These are phyloP conservation scores for Phytophthora multivora DNA, from an alignment of 352 stramenopile species.

Conservation along the genomic window DNA sequence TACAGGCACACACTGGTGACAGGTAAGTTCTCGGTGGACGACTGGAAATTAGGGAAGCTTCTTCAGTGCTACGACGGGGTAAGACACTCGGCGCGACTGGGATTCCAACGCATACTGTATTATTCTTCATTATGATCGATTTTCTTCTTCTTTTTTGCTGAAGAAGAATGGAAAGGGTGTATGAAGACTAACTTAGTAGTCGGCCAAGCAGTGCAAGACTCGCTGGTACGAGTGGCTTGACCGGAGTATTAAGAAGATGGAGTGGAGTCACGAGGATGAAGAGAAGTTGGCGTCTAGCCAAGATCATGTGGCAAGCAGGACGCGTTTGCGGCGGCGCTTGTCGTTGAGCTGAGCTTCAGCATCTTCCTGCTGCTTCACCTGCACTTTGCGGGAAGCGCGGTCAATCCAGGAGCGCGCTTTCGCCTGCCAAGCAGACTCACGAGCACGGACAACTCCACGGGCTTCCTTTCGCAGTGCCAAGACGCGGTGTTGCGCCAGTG, in stretches of 20 bases:
- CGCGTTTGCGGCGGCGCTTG: conserved; percentile 72
- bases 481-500: conserved; percentile 74
- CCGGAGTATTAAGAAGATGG: conserved; percentile 96
- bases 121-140: no score
- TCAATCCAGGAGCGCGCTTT: conserved; percentile 85
- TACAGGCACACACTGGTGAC: no score
- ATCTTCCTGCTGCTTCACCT: conserved; percentile 92
- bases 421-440: conserved; percentile 87
- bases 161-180: no score
- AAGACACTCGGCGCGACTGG: no score
- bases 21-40: no score
- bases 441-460: conserved; percentile 62
- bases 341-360: conserved; percentile 72
- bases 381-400: conserved; percentile 86
- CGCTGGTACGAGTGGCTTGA: conserved; percentile 99
- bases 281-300: conserved; percentile 99
- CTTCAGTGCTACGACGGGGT: no score
- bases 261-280: conserved; percentile 99
- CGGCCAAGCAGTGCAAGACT: conserved; percentile 95
- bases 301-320: conserved; percentile 75
- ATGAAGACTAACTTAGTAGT: conserved; percentile 53
- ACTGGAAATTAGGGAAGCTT: no score
- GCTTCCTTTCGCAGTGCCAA: conserved; percentile 80
- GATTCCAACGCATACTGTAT: no score
- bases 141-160: no score